Evolutionary conservation across 1,284 basidiomycete genomes (phyloP), one percentile per base, ranked within the genome.

Genomic region (Tilletia walkeri): DNA sequence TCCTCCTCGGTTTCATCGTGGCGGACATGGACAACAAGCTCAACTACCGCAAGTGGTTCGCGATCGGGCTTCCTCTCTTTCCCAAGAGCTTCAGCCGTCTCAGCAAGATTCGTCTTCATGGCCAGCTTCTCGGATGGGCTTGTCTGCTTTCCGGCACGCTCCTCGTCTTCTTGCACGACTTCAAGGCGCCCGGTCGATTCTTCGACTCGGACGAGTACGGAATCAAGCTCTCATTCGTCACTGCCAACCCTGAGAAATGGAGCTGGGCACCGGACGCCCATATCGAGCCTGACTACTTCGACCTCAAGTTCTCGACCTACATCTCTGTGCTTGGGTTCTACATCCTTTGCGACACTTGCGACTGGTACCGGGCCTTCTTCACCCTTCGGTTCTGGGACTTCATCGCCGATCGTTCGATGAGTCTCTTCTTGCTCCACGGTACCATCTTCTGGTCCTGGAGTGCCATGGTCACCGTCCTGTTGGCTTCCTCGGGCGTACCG

Each of bases 1-100:
- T 80, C 71, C 77, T 80, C 74, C 70, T 75, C 12, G 79, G 79
- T 59, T 69, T 80, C 39, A 74, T 79, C 5, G 59, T 80, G 5
- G 77, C 78, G 38, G 79, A 80, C 66, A 69, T 78, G 50, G 79
- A 80, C 67, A 75, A 72, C 70, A 75, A 75, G 68, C 72, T 80
- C 69, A 74, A 79, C 65, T 80, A 80, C 71, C 76, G 78, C 63
- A 73, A 65, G 12, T 53, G 50, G 50, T 53, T 53, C 50, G 24
- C 18, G 9, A 53, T 53, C 50, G 50, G 50, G 6, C 6, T 53
- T 7, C 50, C 50, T n/a, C 63, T 65, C 38, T 76, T 77, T 0
- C 69, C 69, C 7, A 75, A 75, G 66, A 77, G 77, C 38, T 67
- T 79, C 56, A 73, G 74, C 3, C n/a, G 78, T 18, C 48, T 77